These are phyloP conservation scores for Aspergillus sp. DNA, from an alignment of 2,329 filamentous ascomycete species.

Conservation along the genomic window DNA sequence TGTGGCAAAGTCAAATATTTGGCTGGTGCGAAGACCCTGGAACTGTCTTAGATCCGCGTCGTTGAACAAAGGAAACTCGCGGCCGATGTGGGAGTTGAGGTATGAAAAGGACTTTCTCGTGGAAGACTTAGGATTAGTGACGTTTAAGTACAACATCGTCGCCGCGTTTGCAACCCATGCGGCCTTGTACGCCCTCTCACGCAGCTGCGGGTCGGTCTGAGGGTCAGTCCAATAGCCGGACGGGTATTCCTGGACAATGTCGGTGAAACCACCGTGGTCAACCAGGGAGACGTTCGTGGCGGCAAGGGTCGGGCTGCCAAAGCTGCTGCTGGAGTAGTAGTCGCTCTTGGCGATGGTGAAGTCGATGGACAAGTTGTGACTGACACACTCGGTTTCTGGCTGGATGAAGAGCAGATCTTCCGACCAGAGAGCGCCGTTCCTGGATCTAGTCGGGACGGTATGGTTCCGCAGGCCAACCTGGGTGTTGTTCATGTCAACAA, in stretches of 20 bases:
- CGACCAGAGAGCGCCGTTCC: slow-evolving; percentile 38
- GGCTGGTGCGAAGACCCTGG: slow-evolving; percentile 2
- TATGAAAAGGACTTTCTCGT: slow-evolving; percentile 15
- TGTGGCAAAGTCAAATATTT: slow-evolving; percentile 1
- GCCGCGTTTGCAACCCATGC: slow-evolving; percentile 44
- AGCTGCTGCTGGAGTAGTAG: neutral
- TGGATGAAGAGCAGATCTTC: slow-evolving; percentile 51
- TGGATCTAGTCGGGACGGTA: slow-evolving; percentile 28
- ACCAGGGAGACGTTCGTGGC: neutral
- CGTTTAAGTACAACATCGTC: slow-evolving; percentile 40
- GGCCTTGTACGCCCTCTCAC: slow-evolving; percentile 42
- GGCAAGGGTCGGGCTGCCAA: neutral
- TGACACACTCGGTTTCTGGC: slow-evolving; percentile 45
- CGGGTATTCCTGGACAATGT: slow-evolving; percentile 12
- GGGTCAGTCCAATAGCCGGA: slow-evolving; percentile 25
- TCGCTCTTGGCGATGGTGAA: slow-evolving; percentile 14
- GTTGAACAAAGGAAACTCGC: slow-evolving; percentile 20
- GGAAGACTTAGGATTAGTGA: slow-evolving; percentile 35
- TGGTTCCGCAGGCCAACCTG: slow-evolving; percentile 49
- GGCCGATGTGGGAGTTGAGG: neutral
- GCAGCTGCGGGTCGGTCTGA: slow-evolving; percentile 32
- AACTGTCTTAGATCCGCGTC: slow-evolving; percentile 3
- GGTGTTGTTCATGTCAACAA: slow-evolving; percentile 42
- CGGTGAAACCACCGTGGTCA: neutral
- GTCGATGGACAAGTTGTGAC: slow-evolving; percentile 36